phyloP scores from a whole-genome alignment of 176 grass and related monocot species.

The Chrysopogon serrulatus region DNA sequence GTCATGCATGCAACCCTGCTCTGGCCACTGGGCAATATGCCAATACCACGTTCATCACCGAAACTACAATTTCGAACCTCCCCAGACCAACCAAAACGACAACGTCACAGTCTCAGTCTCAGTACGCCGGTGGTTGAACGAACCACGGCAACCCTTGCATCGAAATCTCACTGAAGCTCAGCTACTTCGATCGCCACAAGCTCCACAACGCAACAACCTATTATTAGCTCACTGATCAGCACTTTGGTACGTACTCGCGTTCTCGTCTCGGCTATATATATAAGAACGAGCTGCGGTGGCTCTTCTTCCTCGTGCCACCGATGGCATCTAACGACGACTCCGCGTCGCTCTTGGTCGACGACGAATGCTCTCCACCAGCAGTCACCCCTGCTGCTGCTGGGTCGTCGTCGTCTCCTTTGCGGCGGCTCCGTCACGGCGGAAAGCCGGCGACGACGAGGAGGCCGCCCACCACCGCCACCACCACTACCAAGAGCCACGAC shows the following conservation, averaged over 20 bases:
- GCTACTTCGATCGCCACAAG: constrained; percentile 26
- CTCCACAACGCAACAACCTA: not conserved
- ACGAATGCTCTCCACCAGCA: not conserved
- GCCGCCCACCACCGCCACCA: not conserved
- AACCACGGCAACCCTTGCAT: not conserved
- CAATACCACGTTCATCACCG: not conserved
- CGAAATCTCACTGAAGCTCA: constrained; percentile 30
- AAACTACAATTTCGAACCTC: constrained; percentile 23
- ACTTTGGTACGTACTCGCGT: too few species aligned
- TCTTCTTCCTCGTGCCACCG: not conserved
- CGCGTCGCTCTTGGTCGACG: constrained; percentile 1
- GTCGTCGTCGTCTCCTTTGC: not conserved
- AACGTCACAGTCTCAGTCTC: not conserved
- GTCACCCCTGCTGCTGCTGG: not conserved
- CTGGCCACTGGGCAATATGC: not conserved
- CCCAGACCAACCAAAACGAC: constrained; percentile 12
- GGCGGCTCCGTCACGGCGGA: not conserved
- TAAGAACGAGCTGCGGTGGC: not conserved
- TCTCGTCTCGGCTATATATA: not conserved
- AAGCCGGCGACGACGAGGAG: not conserved
- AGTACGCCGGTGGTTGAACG: constrained; percentile 27
- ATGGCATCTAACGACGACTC: not conserved
- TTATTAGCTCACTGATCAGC: not conserved
- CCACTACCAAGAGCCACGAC: not conserved
- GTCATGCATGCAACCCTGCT: not conserved